Percentiles rank a stretch among this genome's conserved stretches.
phyloP scores from a whole-genome alignment of 768 basidiomycete species.

The Suillus weaverae region DNA sequence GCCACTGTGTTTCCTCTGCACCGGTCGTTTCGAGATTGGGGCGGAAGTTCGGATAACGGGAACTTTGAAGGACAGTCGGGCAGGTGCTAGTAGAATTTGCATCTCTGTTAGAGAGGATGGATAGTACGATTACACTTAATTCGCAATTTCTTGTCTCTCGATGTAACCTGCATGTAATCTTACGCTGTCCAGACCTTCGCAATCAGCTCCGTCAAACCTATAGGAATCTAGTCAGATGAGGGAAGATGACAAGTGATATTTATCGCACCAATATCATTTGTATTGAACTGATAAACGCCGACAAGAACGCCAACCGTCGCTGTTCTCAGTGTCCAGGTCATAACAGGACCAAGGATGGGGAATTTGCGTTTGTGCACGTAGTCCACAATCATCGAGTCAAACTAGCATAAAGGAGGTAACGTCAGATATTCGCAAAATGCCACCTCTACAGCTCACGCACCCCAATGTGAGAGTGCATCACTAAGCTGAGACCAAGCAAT shows the following conservation, averaged over 20 bases:
- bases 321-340: conserved; percentile 75
- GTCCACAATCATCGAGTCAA: conserved; percentile 77
- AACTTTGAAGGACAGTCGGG: conserved; percentile 14
- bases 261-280: conserved; percentile 90
- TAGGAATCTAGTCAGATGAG: not conserved
- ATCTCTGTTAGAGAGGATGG: conserved; percentile 12
- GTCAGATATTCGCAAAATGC: not conserved
- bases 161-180: not conserved
- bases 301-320: conserved; percentile 81
- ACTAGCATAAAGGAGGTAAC: conserved; percentile 43
- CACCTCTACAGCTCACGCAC: conserved; percentile 45
- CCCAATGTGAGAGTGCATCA: conserved; percentile 96
- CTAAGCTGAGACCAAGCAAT: conserved; percentile 79
- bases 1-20: conserved; percentile 71
- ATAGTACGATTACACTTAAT: conserved; percentile 11
- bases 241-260: conserved; percentile 5
- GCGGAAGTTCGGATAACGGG: conserved; percentile 36
- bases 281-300: conserved; percentile 98
- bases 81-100: conserved; percentile 23
- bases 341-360: conserved; percentile 69
- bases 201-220: conserved; percentile 86
- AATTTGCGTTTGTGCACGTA: conserved; percentile 94
- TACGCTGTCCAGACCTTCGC: conserved; percentile 82
- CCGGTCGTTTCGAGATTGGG: conserved; percentile 58
- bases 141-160: conserved; percentile 4